Conservation (phyloP, 169 alveolate species). For the Plasmodium vivax region DNA sequence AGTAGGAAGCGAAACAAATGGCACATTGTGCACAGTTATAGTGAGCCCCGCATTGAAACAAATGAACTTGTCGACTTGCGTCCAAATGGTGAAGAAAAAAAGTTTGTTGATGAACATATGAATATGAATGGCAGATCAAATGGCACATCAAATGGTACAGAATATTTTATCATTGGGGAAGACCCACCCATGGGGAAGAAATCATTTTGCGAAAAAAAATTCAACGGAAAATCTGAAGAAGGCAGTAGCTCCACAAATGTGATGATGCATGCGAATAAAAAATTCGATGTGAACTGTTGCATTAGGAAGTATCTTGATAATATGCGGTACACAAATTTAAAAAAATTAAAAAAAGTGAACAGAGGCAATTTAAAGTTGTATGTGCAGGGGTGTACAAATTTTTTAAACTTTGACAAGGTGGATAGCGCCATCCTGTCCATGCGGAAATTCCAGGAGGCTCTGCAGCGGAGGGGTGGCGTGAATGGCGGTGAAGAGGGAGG, state of each 20-base stretch:
- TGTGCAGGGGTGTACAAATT: slow-evolving; percentile 31
- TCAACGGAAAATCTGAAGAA: not conserved
- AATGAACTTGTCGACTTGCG: slow-evolving; percentile 8
- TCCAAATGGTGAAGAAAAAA: slow-evolving; percentile 19
- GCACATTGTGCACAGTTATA: not conserved
- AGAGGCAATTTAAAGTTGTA: slow-evolving; percentile 40
- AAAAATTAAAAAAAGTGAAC: slow-evolving; percentile 54
- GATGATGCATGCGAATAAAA: slow-evolving; percentile 4
- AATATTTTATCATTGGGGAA: slow-evolving; percentile 11
- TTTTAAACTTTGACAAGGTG: slow-evolving; percentile 28
- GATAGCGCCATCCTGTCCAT: slow-evolving; percentile 21
- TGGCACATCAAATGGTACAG: slow-evolving; percentile 1
- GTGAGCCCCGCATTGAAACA: not conserved
- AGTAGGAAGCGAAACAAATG: not conserved
- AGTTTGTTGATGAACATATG: not conserved
- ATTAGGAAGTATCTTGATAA: slow-evolving; percentile 40
- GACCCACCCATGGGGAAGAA: not conserved
- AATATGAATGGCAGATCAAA: slow-evolving; percentile 16
- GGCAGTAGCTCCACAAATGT: not conserved
- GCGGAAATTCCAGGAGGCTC: slow-evolving; percentile 10
- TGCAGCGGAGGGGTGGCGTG: not conserved
- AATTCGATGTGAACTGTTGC: slow-evolving; percentile 39
- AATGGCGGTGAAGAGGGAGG: not conserved
- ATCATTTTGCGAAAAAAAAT: not conserved
- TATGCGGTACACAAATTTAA: slow-evolving; percentile 52